These are phyloP conservation scores for Termitomyces sp. DNA, from an alignment of 768 basidiomycete species.

Conservation along the genomic window DNA sequence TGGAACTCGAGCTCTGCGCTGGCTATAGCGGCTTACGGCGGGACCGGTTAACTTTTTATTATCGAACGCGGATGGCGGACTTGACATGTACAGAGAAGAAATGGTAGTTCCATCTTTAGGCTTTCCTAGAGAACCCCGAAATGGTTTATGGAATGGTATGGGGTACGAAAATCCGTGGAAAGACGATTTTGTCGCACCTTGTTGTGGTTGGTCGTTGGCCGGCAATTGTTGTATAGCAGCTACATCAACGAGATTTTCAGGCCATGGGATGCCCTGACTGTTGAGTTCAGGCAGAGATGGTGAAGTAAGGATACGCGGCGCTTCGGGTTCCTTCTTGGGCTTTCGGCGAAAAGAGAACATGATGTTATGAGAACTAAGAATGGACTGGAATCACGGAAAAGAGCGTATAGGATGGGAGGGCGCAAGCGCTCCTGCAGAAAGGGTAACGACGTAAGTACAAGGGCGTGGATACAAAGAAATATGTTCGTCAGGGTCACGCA, in stretches of 20 bases:
- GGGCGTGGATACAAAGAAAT: conserved; percentile 8
- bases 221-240: conserved; percentile 52
- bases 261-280: conserved; percentile 79
- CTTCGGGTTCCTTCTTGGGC: conserved; percentile 45
- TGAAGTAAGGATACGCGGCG: conserved; percentile 57
- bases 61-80: conserved; percentile 59
- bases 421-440: conserved; percentile 6
- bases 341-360: conserved; percentile 81
- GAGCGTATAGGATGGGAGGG: conserved; percentile 13
- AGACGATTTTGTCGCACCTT: conserved; percentile 72
- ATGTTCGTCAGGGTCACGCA: conserved; percentile 10
- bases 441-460: conserved; percentile 3
- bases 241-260: conserved; percentile 75
- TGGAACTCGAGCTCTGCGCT: conserved; percentile 59
- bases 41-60: conserved; percentile 41
- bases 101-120: conserved; percentile 46
- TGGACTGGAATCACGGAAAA: conserved; percentile 14
- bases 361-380: conserved; percentile 16
- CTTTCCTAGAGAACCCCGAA: conserved; percentile 50
- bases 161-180: conserved; percentile 50
- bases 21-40: conserved; percentile 45
- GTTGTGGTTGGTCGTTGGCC: conserved; percentile 32
- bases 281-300: conserved; percentile 77
- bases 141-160: conserved; percentile 83
- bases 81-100: conserved; percentile 65